These are phyloP conservation scores for Trichomonas tenax DNA, from an alignment of 208 protist genomes.

Conservation along the genomic window DNA sequence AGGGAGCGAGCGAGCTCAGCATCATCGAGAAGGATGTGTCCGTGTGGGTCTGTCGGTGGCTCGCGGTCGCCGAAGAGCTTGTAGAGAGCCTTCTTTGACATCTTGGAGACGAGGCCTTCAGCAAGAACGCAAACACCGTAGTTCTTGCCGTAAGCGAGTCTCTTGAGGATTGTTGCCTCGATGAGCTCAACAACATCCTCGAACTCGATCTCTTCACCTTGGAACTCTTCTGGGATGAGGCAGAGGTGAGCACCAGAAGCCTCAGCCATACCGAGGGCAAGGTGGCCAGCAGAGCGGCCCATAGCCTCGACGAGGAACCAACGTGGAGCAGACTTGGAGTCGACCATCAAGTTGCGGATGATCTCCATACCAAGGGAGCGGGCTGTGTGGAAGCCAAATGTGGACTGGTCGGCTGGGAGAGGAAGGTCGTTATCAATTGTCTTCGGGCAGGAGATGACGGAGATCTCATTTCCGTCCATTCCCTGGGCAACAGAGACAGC, in stretches of 20 bases:
- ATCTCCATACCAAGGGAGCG: not conserved
- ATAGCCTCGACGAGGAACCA: not conserved
- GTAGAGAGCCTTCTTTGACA: slow-evolving; percentile 23
- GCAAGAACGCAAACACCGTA: slow-evolving; percentile 30
- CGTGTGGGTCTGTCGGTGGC: slow-evolving; percentile 20
- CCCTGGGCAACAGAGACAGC: not conserved
- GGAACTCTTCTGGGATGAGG: slow-evolving; percentile 33
- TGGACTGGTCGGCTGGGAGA: not conserved
- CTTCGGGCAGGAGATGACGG: not conserved
- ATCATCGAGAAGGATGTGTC: slow-evolving; percentile 27
- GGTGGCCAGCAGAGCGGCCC: slow-evolving; percentile 14
- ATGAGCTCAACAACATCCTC: slow-evolving; percentile 27
- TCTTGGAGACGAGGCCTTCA: slow-evolving; percentile 27
- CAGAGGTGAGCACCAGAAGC: slow-evolving; percentile 25
- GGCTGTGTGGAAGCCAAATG: slow-evolving; percentile 2
- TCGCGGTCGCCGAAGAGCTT: not conserved
- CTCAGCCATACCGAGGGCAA: slow-evolving; percentile 29
- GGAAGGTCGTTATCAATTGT: slow-evolving; percentile 12
- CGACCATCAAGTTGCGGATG: not conserved
- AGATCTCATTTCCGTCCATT: not conserved
- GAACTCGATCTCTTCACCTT: not conserved
- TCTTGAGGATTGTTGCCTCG: slow-evolving; percentile 27
- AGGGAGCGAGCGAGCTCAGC: slow-evolving; percentile 20
- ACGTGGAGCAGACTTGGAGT: not conserved
- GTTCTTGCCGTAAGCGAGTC: slow-evolving; percentile 19